These are phyloP conservation scores for Populus trichocarpa DNA, from an alignment of 441 rosid genomes.

Conservation along the genomic window DNA sequence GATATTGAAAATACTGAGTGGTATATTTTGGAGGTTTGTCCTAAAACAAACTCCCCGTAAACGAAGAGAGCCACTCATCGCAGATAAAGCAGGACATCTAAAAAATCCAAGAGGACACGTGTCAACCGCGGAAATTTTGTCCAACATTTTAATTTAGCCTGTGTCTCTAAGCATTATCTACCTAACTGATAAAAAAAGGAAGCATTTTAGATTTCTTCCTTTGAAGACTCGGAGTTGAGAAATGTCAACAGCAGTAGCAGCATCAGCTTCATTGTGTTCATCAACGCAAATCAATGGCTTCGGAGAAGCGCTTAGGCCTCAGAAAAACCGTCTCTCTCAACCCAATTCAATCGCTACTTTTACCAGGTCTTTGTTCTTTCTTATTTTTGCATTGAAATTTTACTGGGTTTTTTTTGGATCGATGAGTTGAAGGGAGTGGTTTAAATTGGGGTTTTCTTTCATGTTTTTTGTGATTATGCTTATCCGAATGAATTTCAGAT, in stretches of 20 bases:
- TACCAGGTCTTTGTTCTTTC: conserved; percentile 35
- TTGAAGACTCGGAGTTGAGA: not conserved
- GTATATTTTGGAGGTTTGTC: no score
- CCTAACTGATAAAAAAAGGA: conserved; percentile 27
- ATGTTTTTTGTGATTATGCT: not conserved
- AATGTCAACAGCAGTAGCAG: conserved; percentile 18
- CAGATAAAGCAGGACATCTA: conserved; percentile 45
- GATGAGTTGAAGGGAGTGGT: not conserved
- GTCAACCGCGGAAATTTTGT: conserved; percentile 24
- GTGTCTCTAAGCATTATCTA: conserved; percentile 15
- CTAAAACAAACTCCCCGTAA: not conserved
- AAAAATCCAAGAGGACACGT: conserved; percentile 36
- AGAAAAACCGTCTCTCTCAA: conserved; percentile 28
- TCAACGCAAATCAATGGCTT: conserved; percentile 59
- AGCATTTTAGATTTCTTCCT: not conserved
- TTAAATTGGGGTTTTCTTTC: not conserved
- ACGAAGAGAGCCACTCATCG: conserved; percentile 54
- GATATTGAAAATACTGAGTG: no score
- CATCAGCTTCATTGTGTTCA: conserved; percentile 55
- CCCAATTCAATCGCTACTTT: conserved; percentile 37
- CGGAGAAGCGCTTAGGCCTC: conserved; percentile 37
- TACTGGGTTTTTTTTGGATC: conserved; percentile 2
- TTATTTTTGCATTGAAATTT: conserved; percentile 1
- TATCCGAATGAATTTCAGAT: no score
- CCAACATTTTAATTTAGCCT: conserved; percentile 17